Conservation (phyloP, 2,329 filamentous ascomycete genomes). For the Paraconiothyrium sp. region DNA sequence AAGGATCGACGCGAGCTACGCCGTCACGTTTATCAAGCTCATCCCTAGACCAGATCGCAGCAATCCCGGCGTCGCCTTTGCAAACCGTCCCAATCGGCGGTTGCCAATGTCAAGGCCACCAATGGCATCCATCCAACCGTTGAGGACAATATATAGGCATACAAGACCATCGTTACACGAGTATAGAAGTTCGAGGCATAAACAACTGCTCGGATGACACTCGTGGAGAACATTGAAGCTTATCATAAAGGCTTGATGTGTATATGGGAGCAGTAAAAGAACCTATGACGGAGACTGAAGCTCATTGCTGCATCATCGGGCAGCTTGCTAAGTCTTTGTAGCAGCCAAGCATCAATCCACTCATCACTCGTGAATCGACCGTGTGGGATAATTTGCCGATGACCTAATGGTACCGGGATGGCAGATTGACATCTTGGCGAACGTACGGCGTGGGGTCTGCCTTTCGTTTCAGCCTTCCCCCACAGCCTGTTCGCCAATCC, state of each 20-base stretch:
- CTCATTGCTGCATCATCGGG: neutral
- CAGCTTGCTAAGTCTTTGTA: neutral
- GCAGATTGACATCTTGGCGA: conserved; percentile 13
- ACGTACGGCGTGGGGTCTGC: conserved; percentile 13
- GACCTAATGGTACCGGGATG: conserved; percentile 1
- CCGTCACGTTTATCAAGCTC: neutral
- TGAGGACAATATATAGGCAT: too few species aligned
- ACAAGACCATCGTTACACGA: too few species aligned
- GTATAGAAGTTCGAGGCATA: too few species aligned
- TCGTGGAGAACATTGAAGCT: too few species aligned
- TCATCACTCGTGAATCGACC: neutral
- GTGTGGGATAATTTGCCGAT: neutral
- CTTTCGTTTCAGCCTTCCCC: conserved; percentile 25
- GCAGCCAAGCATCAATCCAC: neutral
- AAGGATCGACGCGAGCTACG: neutral
- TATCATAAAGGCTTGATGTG: too few species aligned
- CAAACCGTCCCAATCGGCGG: neutral
- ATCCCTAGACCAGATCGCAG: neutral
- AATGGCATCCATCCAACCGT: too few species aligned
- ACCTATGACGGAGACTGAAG: too few species aligned
- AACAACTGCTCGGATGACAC: too few species aligned
- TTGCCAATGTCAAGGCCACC: neutral
- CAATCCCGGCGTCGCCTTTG: neutral
- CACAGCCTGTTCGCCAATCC: conserved; percentile 17
- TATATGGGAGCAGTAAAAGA: too few species aligned